phyloP scores from a whole-genome alignment of 345 rosid genomes.

The Sisymbrium irio region DNA sequence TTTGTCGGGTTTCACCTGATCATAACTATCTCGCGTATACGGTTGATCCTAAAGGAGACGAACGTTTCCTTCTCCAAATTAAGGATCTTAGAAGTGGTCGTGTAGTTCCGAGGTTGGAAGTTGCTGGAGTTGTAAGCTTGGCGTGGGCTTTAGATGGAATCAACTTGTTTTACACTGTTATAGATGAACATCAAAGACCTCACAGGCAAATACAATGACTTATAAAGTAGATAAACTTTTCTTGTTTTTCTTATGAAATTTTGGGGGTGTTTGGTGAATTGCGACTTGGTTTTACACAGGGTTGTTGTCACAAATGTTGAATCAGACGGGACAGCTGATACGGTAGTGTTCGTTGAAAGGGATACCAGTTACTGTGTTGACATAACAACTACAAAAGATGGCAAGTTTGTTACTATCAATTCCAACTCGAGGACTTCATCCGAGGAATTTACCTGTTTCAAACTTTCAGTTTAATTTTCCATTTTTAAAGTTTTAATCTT shows the following conservation, averaged over 20 bases:
- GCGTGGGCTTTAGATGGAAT: slow-evolving; percentile 84
- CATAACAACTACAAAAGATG: slow-evolving; percentile 89
- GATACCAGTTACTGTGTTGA: slow-evolving; percentile 83
- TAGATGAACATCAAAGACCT: slow-evolving; percentile 73
- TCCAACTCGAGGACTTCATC: slow-evolving; percentile 95
- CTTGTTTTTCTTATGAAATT: neutral
- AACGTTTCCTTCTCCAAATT: slow-evolving; percentile 69
- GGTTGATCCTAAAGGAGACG: slow-evolving; percentile 63
- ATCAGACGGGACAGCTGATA: slow-evolving; percentile 42
- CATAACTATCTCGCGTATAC: slow-evolving; percentile 85
- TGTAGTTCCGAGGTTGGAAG: slow-evolving; percentile 48
- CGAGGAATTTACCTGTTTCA: slow-evolving; percentile 53
- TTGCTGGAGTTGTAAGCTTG: slow-evolving; percentile 72
- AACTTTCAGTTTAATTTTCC: slow-evolving; percentile 28
- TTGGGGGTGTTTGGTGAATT: slow-evolving; percentile 18
- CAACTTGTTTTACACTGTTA: slow-evolving; percentile 64
- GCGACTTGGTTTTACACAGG: slow-evolving; percentile 38
- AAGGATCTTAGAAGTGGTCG: slow-evolving; percentile 62
- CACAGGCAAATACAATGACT: slow-evolving; percentile 47
- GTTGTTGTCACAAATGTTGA: slow-evolving; percentile 61
- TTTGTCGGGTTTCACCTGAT: slow-evolving; percentile 86
- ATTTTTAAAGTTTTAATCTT: neutral
- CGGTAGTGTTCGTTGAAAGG: slow-evolving; percentile 48
- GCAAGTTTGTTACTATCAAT: slow-evolving; percentile 90
- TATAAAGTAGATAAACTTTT: neutral